Evolutionary conservation across 2,329 filamentous ascomycete genomes (phyloP).

Genomic region (Hypoxylon sp.): DNA sequence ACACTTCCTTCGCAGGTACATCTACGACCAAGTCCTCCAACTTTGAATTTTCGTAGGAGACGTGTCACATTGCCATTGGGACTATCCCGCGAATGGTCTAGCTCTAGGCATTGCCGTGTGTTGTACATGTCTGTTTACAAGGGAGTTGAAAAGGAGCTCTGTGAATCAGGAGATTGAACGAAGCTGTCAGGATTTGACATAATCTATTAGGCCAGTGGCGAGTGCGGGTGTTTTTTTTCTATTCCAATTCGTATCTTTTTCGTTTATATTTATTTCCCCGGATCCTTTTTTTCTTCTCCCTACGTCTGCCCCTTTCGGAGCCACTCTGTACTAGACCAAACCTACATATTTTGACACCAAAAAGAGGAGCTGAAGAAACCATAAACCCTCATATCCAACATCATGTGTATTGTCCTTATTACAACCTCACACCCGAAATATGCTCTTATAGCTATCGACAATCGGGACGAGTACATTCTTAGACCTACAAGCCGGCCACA

Average conservation of each 20-base stretch:
- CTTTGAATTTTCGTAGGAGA: slow-evolving; percentile 29
- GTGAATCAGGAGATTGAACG: slow-evolving; percentile 28
- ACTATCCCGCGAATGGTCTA: slow-evolving; percentile 23
- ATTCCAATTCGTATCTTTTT: slow-evolving; percentile 11
- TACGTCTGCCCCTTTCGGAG: slow-evolving; percentile 1
- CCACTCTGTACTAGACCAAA: not conserved
- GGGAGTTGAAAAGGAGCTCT: slow-evolving; percentile 4
- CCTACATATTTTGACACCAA: slow-evolving; percentile 3
- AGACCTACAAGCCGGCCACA: slow-evolving; percentile 70
- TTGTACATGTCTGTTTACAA: too few relatives aligned
- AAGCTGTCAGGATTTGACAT: slow-evolving; percentile 10
- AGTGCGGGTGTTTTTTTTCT: slow-evolving; percentile 17
- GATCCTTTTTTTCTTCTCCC: too few relatives aligned
- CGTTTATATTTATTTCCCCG: slow-evolving; percentile 26
- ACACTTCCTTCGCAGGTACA: not conserved
- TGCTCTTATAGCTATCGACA: slow-evolving; percentile 77
- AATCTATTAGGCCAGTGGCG: slow-evolving; percentile 27
- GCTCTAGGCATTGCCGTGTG: slow-evolving; percentile 8
- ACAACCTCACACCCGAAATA: slow-evolving; percentile 81
- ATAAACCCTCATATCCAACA: slow-evolving; percentile 19
- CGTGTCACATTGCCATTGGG: slow-evolving; percentile 37
- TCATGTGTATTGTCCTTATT: slow-evolving; percentile 80
- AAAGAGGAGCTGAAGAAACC: not conserved
- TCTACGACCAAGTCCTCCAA: slow-evolving; percentile 15
- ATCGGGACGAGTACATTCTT: slow-evolving; percentile 77